Base-by-base conservation (phyloP, 2,329 filamentous ascomycete genomes). In the Venturiaceae sp. region DNA sequence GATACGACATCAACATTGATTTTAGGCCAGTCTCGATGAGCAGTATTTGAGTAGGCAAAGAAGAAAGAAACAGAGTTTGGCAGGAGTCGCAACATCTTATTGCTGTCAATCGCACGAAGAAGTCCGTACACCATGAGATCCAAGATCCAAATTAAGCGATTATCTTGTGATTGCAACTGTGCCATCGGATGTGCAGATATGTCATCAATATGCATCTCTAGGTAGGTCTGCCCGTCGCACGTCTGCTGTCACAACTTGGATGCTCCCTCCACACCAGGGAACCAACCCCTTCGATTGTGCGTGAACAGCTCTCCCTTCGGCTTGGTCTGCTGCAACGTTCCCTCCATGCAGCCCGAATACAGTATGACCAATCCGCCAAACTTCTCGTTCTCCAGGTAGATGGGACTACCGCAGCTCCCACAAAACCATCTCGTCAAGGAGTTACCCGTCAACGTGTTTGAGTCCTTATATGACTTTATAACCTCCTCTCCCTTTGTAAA, bases 371-470 rank as follows among this genome's bases (percentile, higher is more conserved):
- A 21, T 5, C 34, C 55, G n/a, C 52, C 52, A 63, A 64, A 47
- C 60, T 62, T 26, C 60, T 63, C n/a, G 59, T 63, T 44, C 64
- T 65, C 47, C 62, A 66, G 58, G 56, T 65, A 14, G 62, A 67
- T 55, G 21, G 63, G 63, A 44, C 61, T 66, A 63, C 67, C 67
- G 60, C 67, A 69, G 21, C 61, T 63, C 37, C 44, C 41, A 52
- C 67, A 69, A 47, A 69, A 69, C 53, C 63, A 62, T 44, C 67
- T 57, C 9, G 53, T 59, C 21, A 69, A 16, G 33, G 62, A 60
- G 16, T 64, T 66, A 5, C 66, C 66, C 16, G 57, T 64, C 61
- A 65, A 65, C 6, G 67, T 68, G 14, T 66, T 59, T 8, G 23
- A 36, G 53, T 69, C 67, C 3, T 41, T 59, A 50, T 67, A 67